phyloP scores from a whole-genome alignment of 2,329 filamentous ascomycete genomes.

The Exophiala sideris region DNA sequence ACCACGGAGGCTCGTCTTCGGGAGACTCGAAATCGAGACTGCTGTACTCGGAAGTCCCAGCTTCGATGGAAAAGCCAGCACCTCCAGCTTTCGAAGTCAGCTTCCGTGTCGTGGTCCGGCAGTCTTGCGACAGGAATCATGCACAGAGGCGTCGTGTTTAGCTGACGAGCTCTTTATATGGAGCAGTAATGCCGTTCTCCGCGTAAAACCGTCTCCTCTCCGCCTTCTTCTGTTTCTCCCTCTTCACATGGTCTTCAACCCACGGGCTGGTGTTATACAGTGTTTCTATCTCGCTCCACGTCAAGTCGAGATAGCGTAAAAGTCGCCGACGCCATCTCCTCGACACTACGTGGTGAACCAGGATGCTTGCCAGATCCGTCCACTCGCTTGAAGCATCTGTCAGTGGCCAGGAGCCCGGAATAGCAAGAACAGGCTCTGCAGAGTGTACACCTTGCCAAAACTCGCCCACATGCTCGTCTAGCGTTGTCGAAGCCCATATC shows the following conservation, averaged over 20 bases:
- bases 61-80: too few relatives aligned
- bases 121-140: neutral
- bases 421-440: neutral
- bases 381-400: neutral
- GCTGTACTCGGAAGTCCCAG: too few relatives aligned
- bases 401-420: constrained; percentile 7
- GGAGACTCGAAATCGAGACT: too few relatives aligned
- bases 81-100: too few relatives aligned
- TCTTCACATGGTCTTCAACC: neutral
- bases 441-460: constrained; percentile 1
- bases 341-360: neutral
- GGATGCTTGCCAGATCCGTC: neutral
- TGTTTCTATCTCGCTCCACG: too few relatives aligned
- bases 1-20: too few relatives aligned
- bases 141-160: too few relatives aligned
- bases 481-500: constrained; percentile 7
- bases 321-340: neutral
- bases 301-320: too few relatives aligned
- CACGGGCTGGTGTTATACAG: neutral
- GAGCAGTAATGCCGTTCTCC: neutral
- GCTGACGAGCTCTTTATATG: neutral
- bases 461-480: constrained; percentile 5
- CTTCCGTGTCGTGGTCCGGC: neutral
- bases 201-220: neutral
- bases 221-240: neutral